Evolutionary conservation across 2,329 filamentous ascomycete genomes (phyloP), one percentile per base, ranked within the genome.

Genomic region (Neonectria hederae): DNA sequence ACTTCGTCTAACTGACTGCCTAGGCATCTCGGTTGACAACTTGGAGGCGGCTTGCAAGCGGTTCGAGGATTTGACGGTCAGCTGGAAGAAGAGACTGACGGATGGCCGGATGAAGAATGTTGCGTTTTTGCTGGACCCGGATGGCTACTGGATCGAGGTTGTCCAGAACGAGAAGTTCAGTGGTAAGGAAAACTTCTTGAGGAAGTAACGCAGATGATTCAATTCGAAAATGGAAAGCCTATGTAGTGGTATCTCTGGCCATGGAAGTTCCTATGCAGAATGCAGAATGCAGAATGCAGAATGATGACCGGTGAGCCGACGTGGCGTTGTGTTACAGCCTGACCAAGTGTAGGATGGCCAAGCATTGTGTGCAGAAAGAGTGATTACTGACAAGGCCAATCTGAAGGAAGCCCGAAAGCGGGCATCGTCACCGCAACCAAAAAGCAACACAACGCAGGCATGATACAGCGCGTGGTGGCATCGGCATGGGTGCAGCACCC

Each of bases 71-170:
- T 83, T 92, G 75, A 87, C 90, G 6, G 91, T 95, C 59, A 90
- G 87, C 79, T 99, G 94, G 93, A 97, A 97, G 89, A 98, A 98
- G 89, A 87, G 92, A 69, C 85, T 98, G 66, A 97, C 93, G 2
- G 95, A 98, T 68, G 95, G 95, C 2, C 84, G 87, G 49, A 97
- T 97, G 94, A 95, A 92, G 85, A 93, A 96, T 69, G 90, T 98
- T 58, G 96, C 96, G 0, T 98, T 98, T 76, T 81, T 98, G 51
- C 83, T 97, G 52, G 95, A 95, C 72, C 94, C 94, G 0, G 94
- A 97, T 79, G 88, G 87, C 53, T 97, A 97, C 81, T 97, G 92
- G 92, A 86, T 93, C 58, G 89, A 91, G 80, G 76, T 90, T 73
- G 84, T 97, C 54, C 93, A 97, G 82, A 97, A 97, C 73, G 90